Base-by-base conservation (phyloP, 768 basidiomycete genomes). In the Boletus subparvulus region DNA sequence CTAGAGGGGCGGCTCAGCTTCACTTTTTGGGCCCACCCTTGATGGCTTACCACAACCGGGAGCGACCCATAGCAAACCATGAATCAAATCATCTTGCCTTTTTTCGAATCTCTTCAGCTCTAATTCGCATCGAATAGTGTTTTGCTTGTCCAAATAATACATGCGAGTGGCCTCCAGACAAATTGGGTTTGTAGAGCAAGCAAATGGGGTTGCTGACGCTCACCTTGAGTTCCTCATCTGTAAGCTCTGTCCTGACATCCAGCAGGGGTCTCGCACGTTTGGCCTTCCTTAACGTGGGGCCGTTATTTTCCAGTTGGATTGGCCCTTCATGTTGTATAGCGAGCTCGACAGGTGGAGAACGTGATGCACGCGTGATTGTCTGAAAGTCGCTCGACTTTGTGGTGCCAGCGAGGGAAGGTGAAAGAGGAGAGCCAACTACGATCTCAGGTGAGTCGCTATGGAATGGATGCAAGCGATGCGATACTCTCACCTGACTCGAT, bases 151-250 rank as follows among this genome's bases (percentile, higher is more conserved):
- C 16, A 89, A 65, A 66, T 94, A 93, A 58, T 85, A 77, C 36
- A 81, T 75, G 30, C 91, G 80, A 26, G 87, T 83, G 55, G 77
- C 71, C 87, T 89, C 49, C 47, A 14, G 40, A 47, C 1, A 40
- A 32, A 44, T 16, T 19, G 43, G 37, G 36, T 17, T 54, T 49
- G 14, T 59, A 50, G 52, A 37, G 43, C 3, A 40, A 57, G 9
- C 17, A 48, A 47, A 5, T 33, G 16, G 28, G 28, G 21, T 47
- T 45, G 45, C 19, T 42, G 40, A 24, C 37, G 28, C 68, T 58
- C 54, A 84, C 92, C 77, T 86, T 88, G 43, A 94, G 75, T 71
- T 94, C 90, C 4, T 89, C 86, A 56, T 92, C 89, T 6, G 90
- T 90, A 37, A 94, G 73, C 66, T 94, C 92, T 6, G 85, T 94